A percentile compares a stretch with the other conserved stretches of the same genome.
These are phyloP conservation scores for Exophiala viscosa DNA, from an alignment of 2,329 filamentous ascomycete species.

Conservation along the genomic window DNA sequence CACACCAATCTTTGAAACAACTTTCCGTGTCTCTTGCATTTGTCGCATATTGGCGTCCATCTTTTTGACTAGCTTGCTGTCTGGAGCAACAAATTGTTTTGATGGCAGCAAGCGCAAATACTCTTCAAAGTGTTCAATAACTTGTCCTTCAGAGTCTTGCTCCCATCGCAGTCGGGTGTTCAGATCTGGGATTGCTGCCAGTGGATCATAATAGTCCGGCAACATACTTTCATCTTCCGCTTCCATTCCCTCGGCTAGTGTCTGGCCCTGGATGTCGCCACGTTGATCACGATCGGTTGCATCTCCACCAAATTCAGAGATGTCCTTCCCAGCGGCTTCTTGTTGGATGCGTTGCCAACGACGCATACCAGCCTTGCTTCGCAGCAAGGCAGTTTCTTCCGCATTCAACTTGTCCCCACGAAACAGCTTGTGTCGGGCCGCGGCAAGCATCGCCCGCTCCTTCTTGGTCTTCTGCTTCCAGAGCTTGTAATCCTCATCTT, in stretches of 20 bases:
- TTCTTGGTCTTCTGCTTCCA: constrained; percentile 99
- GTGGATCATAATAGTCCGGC: constrained; percentile 90
- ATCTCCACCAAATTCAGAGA: constrained; percentile 42
- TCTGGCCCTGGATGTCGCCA: constrained; percentile 57
- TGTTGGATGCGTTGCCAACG: constrained; percentile 78
- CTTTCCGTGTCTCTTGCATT: constrained; percentile 93
- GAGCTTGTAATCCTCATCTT: constrained; percentile 87
- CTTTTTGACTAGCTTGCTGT: constrained; percentile 69
- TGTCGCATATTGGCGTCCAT: constrained; percentile 89
- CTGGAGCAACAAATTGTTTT: constrained; percentile 70
- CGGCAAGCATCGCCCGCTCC: constrained; percentile 79
- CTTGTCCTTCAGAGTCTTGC: constrained; percentile 82
- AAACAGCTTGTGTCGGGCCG: constrained; percentile 82
- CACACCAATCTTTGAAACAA: constrained; percentile 93
- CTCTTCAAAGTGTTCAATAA: constrained; percentile 83
- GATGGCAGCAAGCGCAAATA: constrained; percentile 73
- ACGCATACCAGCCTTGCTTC: constrained; percentile 84
- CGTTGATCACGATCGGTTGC: constrained; percentile 29
- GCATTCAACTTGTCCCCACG: constrained; percentile 76
- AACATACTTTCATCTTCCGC: constrained; percentile 78
- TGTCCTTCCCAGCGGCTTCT: constrained; percentile 53
- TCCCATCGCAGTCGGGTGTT: constrained; percentile 76
- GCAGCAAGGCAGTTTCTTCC: constrained; percentile 81
- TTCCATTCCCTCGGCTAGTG: constrained; percentile 91
- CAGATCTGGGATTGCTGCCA: constrained; percentile 82